phyloP scores from a whole-genome alignment of 495 filamentous ascomycete species.

The Aspergillus avenaceus region DNA sequence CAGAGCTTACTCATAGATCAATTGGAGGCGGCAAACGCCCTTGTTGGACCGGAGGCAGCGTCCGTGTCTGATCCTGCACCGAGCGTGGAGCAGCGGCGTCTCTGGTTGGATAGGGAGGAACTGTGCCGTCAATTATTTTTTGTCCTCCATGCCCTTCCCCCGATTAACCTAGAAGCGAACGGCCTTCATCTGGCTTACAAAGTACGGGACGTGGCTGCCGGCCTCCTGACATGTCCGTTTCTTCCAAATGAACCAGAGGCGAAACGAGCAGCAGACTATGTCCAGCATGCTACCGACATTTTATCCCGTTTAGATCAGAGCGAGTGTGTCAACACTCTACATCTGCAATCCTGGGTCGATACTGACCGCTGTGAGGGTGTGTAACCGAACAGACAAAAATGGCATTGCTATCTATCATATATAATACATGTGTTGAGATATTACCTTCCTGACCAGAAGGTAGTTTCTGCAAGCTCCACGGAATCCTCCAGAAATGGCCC shows the following conservation, averaged over 20 bases:
- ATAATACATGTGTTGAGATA: background rate
- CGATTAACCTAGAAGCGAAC: conserved; percentile 14
- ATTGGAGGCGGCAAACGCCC: conserved; percentile 12
- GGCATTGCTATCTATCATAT: background rate
- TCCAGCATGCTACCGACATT: conserved; percentile 15
- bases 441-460: conserved; percentile 13
- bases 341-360: conserved; percentile 21
- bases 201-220: conserved; percentile 19
- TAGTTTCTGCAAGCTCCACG: conserved; percentile 12
- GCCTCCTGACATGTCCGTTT: conserved; percentile 20
- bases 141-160: conserved; percentile 11
- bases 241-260: conserved; percentile 13
- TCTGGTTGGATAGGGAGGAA: conserved; percentile 11
- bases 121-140: conserved; percentile 17
- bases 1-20: conserved; percentile 22
- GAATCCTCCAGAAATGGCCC: conserved; percentile 8
- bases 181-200: conserved; percentile 21
- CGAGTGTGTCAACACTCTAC: conserved; percentile 17
- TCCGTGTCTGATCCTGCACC: background rate
- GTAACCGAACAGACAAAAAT: conserved; percentile 13
- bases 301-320: conserved; percentile 19
- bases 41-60: background rate
- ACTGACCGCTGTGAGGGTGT: too few relatives aligned
- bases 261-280: conserved; percentile 14
- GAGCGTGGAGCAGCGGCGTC: background rate